These are phyloP conservation scores for Coniochaeta sp. DNA, from an alignment of 2,329 filamentous ascomycete species.

Conservation along the genomic window DNA sequence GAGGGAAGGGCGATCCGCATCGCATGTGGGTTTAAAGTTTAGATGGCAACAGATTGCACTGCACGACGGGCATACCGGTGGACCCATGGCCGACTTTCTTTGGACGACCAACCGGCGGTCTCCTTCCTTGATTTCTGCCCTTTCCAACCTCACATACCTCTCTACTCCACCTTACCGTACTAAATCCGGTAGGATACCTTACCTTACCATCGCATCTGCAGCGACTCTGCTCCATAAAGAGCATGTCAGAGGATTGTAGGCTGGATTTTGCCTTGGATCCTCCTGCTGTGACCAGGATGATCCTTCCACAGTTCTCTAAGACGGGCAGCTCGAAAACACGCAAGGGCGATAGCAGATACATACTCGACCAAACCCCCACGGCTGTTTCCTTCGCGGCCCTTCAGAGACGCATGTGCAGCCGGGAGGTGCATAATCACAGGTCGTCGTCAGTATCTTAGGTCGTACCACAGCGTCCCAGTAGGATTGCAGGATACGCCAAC, in stretches of 20 bases:
- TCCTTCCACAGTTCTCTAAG: background rate
- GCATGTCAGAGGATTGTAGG: background rate
- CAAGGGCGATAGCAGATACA: background rate
- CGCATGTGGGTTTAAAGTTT: background rate
- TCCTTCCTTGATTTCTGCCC: background rate
- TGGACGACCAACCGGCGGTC: background rate
- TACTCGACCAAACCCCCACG: background rate
- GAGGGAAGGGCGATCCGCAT: background rate
- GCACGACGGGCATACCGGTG: background rate
- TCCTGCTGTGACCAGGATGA: background rate
- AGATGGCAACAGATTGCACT: background rate
- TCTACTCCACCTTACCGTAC: no score
- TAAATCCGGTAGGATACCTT: background rate
- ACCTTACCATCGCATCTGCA: background rate
- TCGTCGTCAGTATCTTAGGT: background rate
- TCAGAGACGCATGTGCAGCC: background rate
- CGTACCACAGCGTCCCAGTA: background rate
- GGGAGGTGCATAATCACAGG: background rate
- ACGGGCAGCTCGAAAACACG: background rate
- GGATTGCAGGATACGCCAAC: background rate
- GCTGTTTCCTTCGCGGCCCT: background rate
- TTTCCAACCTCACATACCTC: no score
- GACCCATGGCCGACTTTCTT: background rate
- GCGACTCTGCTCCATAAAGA: background rate
- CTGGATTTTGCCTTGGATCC: background rate